Conservation (phyloP, 2,329 filamentous ascomycete species). For the Lachnellula arida region DNA sequence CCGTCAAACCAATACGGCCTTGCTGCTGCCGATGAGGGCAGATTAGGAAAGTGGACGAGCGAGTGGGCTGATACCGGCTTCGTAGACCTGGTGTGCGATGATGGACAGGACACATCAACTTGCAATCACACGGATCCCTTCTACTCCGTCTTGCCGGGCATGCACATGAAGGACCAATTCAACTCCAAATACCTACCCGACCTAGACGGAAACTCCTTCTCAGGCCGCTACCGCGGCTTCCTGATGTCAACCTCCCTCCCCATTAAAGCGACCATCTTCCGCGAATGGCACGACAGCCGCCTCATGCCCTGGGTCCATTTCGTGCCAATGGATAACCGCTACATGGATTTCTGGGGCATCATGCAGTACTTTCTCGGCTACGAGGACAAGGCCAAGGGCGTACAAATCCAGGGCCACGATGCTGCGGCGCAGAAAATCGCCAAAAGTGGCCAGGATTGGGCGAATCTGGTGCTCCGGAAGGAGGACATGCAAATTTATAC, state of each 20-base stretch:
- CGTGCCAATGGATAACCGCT: conserved; percentile 74
- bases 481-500: conserved; percentile 63
- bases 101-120: conserved; percentile 7
- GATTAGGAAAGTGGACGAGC: conserved; percentile 33
- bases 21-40: conserved; percentile 38
- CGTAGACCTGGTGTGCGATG: conserved; percentile 41
- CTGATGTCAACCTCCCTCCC: conserved; percentile 64
- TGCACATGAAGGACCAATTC: conserved; percentile 55
- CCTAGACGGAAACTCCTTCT: conserved; percentile 71
- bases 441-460: conserved; percentile 64
- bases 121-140: conserved; percentile 40
- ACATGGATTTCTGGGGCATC: conserved; percentile 66
- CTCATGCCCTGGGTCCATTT: conserved; percentile 77
- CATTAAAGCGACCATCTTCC: conserved; percentile 73
- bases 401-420: conserved; percentile 36
- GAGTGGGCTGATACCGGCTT: conserved; percentile 34
- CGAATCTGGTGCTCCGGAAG: conserved; percentile 62
- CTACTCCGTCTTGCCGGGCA: conserved; percentile 41
- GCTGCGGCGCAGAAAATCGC: conserved; percentile 61
- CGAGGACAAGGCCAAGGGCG: conserved; percentile 35
- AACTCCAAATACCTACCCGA: conserved; percentile 67
- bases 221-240: conserved; percentile 65
- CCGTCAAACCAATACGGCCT: conserved; percentile 45
- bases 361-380: conserved; percentile 73
- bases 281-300: conserved; percentile 75